Evolutionary conservation across 352 stramenopile species (phyloP).

Genomic region (Bremia lactucae): DNA sequence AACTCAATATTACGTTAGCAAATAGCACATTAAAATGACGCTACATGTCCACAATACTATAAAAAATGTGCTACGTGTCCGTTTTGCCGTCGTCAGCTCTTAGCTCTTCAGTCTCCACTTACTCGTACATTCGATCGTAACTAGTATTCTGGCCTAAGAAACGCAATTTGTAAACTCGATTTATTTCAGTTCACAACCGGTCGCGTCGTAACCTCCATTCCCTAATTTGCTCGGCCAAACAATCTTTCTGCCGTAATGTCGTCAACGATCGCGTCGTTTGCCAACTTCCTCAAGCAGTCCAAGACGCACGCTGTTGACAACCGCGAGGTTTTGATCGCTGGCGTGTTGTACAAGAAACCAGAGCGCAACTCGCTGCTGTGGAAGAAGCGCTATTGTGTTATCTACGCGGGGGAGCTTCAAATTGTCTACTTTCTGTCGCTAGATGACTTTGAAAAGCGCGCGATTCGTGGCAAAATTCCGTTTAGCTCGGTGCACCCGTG

Average conservation of each 20-base stretch:
- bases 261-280: conserved; percentile 32
- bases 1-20: too few species aligned
- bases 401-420: conserved; percentile 54
- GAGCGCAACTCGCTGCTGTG: conserved; percentile 78
- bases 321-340: conserved; percentile 40
- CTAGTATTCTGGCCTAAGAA: too few species aligned
- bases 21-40: too few species aligned
- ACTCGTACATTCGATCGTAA: too few species aligned
- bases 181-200: too few species aligned
- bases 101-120: too few species aligned
- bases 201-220: too few species aligned
- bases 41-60: too few species aligned
- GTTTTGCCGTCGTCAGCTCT: too few species aligned
- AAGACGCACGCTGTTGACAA: conserved; percentile 32
- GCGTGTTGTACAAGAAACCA: conserved; percentile 74
- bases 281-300: conserved; percentile 46
- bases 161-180: too few species aligned
- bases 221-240: conserved; percentile 16
- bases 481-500: conserved; percentile 73
- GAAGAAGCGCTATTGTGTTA: conserved; percentile 83
- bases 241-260: conserved; percentile 2
- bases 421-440: conserved; percentile 75
- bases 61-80: too few species aligned
- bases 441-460: conserved; percentile 59
- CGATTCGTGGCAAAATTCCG: conserved; percentile 74